phyloP scores from a whole-genome alignment of 2,329 filamentous ascomycete species.

The Lojkania enalia region DNA sequence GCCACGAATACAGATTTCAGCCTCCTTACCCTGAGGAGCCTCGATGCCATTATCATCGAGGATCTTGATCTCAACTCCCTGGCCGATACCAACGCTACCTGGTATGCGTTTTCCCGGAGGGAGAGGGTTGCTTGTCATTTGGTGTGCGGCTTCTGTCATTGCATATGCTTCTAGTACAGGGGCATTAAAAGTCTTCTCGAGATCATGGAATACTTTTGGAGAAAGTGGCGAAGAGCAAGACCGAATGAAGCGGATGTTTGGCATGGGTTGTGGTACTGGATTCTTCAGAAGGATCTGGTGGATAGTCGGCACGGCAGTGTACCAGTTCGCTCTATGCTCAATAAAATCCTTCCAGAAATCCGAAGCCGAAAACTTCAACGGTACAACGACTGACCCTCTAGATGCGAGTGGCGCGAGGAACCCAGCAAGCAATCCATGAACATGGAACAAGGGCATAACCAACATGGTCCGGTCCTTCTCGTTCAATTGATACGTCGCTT shows the following conservation, averaged over 20 bases:
- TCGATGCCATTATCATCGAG: slow-evolving; percentile 70
- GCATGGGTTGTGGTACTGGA: slow-evolving; percentile 67
- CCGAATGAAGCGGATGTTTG: slow-evolving; percentile 80
- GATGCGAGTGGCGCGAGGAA: slow-evolving; percentile 77
- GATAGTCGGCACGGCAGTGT: slow-evolving; percentile 90
- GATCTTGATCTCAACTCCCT: slow-evolving; percentile 81
- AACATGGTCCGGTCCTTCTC: slow-evolving; percentile 76
- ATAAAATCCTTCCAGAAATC: slow-evolving; percentile 83
- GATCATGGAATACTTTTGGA: slow-evolving; percentile 77
- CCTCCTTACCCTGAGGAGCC: slow-evolving; percentile 69
- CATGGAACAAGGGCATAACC: slow-evolving; percentile 90
- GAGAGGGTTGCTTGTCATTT: slow-evolving; percentile 72
- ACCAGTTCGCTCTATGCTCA: slow-evolving; percentile 80
- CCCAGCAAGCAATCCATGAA: slow-evolving; percentile 82
- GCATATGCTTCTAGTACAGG: slow-evolving; percentile 89
- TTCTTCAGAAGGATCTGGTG: slow-evolving; percentile 84
- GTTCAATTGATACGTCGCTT: slow-evolving; percentile 74
- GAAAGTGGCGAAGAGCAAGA: slow-evolving; percentile 84
- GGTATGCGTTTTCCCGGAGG: slow-evolving; percentile 73
- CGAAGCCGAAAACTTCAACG: slow-evolving; percentile 75
- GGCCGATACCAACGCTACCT: slow-evolving; percentile 79
- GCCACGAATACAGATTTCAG: slow-evolving; percentile 80
- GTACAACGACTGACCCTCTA: slow-evolving; percentile 78
- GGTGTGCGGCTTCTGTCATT: slow-evolving; percentile 88
- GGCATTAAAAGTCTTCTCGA: slow-evolving; percentile 74